These are phyloP conservation scores for Aciculoconidium aculeatum DNA, from an alignment of 805 yeast genomes.

Conservation along the genomic window DNA sequence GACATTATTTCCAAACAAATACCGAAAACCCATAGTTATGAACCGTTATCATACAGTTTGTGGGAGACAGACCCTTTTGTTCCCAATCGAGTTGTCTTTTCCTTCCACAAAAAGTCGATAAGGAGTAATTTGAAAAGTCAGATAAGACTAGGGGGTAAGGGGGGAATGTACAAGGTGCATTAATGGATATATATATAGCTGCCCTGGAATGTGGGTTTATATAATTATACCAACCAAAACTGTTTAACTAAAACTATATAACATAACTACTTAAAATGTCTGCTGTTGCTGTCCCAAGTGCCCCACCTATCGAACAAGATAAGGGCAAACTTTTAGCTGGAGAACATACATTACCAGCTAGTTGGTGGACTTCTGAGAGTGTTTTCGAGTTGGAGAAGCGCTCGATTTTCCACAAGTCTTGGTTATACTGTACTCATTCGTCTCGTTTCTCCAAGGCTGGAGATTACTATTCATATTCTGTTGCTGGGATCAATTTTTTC, in stretches of 20 bases:
- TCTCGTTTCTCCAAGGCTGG: slow-evolving; percentile 54
- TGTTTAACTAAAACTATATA: too few species aligned
- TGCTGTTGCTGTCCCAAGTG: slow-evolving; percentile 14
- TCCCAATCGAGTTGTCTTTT: too few species aligned
- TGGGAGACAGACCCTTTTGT: too few species aligned
- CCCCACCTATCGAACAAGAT: slow-evolving; percentile 16
- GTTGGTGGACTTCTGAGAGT: slow-evolving; percentile 61
- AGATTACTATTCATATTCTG: slow-evolving; percentile 46
- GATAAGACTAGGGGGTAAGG: too few species aligned
- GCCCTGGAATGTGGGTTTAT: too few species aligned
- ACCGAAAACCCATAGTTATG: too few species aligned
- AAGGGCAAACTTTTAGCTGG: slow-evolving; percentile 17
- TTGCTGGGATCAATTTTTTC: slow-evolving; percentile 51
- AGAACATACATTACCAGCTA: slow-evolving; percentile 52
- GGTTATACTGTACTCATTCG: slow-evolving; percentile 50
- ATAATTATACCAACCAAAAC: too few species aligned
- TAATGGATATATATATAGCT: too few species aligned
- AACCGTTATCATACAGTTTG: too few species aligned
- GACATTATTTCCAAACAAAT: too few species aligned
- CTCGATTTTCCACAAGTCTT: slow-evolving; percentile 49
- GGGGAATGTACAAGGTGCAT: too few species aligned
- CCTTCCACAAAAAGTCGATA: background rate
- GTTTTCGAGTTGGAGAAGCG: slow-evolving; percentile 55
- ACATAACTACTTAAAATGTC: too few species aligned
- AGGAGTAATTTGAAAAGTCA: background rate